Evolutionary conservation across 2,329 filamentous ascomycete species (phyloP).

Genomic region (Volutella citrinella): DNA sequence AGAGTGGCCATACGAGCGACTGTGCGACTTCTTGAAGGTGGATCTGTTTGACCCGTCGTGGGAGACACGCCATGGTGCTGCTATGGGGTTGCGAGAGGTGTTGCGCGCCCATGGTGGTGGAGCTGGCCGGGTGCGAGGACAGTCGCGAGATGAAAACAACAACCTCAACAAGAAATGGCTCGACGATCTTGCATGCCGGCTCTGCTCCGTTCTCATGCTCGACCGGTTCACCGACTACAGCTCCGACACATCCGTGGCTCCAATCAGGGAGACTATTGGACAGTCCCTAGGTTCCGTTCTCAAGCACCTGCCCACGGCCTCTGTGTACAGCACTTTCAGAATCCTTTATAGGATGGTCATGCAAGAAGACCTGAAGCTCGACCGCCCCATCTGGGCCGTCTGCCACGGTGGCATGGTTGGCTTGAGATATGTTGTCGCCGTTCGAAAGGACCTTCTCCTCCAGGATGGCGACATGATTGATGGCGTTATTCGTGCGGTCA

Average conservation of each 20-base stretch:
- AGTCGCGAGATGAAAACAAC: constrained; percentile 72
- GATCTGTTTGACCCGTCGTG: constrained; percentile 92
- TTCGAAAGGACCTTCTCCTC: constrained; percentile 87
- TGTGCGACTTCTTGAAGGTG: constrained; percentile 90
- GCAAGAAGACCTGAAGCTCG: constrained; percentile 75
- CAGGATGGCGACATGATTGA: constrained; percentile 84
- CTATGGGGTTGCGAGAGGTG: constrained; percentile 90
- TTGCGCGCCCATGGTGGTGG: constrained; percentile 87
- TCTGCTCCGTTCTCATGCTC: constrained; percentile 95
- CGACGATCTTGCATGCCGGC: constrained; percentile 88
- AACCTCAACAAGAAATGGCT: constrained; percentile 79
- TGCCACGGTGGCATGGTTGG: constrained; percentile 99
- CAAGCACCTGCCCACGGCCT: constrained; percentile 74
- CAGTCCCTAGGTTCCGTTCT: constrained; percentile 89
- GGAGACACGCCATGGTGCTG: constrained; percentile 95
- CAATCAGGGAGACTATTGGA: constrained; percentile 91
- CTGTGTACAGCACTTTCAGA: constrained; percentile 80
- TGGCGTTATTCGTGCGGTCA: constrained; percentile 86
- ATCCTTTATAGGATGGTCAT: constrained; percentile 89
- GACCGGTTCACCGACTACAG: constrained; percentile 98
- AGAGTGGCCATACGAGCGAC: constrained; percentile 91
- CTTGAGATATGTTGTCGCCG: constrained; percentile 88
- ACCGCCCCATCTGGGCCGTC: constrained; percentile 82
- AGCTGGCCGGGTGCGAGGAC: constrained; percentile 74
- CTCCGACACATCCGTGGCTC: constrained; percentile 93